These are phyloP conservation scores for Capsicum pubescens DNA, from an alignment of 257 asterid genomes.

Conservation along the genomic window DNA sequence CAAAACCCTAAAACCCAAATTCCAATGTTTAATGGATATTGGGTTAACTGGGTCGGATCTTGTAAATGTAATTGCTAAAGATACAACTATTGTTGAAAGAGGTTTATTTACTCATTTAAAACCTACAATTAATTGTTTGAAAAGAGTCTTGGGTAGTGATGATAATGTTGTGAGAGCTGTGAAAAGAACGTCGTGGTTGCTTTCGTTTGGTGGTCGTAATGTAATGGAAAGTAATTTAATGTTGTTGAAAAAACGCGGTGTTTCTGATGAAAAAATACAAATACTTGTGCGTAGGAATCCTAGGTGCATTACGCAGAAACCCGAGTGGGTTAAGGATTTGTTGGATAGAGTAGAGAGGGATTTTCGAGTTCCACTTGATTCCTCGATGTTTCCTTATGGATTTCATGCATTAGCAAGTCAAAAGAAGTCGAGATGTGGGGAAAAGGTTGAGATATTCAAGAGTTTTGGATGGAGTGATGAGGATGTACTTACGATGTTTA, in stretches of 20 bases:
- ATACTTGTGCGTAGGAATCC: conserved; percentile 4
- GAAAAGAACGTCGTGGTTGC: conserved; percentile 13
- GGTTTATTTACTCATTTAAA: conserved; percentile 20
- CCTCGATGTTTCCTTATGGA: conserved; percentile 18
- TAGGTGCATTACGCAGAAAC: background rate
- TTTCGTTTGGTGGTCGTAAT: background rate
- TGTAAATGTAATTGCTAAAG: background rate
- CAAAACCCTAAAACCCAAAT: conserved; percentile 37
- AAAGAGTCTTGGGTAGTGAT: background rate
- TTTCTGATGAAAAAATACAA: background rate
- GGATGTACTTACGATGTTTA: background rate
- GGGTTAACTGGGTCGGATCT: conserved; percentile 24
- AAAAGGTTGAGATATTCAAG: conserved; percentile 7
- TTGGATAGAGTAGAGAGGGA: conserved; percentile 24
- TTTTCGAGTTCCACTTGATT: background rate
- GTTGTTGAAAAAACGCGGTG: background rate
- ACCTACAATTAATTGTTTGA: background rate
- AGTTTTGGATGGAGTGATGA: conserved; percentile 21
- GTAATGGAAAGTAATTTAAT: background rate
- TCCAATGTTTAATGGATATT: background rate
- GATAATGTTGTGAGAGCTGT: conserved; percentile 20
- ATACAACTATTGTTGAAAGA: background rate
- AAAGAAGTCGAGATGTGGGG: background rate
- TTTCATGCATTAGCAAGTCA: conserved; percentile 5
- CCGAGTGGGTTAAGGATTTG: conserved; percentile 26